These are phyloP conservation scores for Gracilaria domingensis DNA, from an alignment of 23 red algal species.

Conservation along the genomic window DNA sequence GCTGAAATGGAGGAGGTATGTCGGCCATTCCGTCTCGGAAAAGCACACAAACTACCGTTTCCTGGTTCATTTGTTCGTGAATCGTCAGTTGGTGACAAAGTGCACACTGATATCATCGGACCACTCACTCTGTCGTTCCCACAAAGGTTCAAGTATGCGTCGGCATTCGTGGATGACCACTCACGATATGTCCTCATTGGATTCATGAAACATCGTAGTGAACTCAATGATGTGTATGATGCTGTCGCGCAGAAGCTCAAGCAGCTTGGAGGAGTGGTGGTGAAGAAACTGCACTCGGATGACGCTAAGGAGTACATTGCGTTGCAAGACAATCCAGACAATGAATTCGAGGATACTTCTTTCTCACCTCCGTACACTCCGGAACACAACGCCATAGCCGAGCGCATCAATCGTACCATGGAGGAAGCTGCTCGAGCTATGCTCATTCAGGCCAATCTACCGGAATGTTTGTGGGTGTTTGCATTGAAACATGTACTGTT, in stretches of 20 bases:
- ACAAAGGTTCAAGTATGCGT: conserved; percentile 28
- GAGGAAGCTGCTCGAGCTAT: conserved; percentile 12
- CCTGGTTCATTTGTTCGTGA: not conserved
- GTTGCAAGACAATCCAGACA: not conserved
- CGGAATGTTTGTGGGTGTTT: not conserved
- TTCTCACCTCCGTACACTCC: conserved; percentile 35
- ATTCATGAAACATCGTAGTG: not conserved
- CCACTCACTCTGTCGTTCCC: not conserved
- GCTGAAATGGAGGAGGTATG: conserved; percentile 4
- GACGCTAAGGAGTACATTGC: not conserved
- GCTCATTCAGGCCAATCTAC: too few relatives aligned
- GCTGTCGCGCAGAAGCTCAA: not conserved
- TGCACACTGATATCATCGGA: conserved; percentile 37
- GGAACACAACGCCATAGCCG: conserved; percentile 24
- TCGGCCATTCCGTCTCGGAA: conserved; percentile 11
- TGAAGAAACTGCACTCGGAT: not conserved
- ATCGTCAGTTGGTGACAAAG: not conserved
- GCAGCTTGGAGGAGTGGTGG: conserved; percentile 5
- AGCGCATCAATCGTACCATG: conserved; percentile 39
- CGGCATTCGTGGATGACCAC: conserved; percentile 43
- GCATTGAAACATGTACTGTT: not conserved
- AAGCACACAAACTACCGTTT: conserved; percentile 35
- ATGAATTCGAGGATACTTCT: not conserved
- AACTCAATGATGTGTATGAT: not conserved
- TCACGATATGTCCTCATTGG: conserved; percentile 33